These are phyloP conservation scores for Suillus americanus DNA, from an alignment of 768 basidiomycete genomes.

Conservation along the genomic window DNA sequence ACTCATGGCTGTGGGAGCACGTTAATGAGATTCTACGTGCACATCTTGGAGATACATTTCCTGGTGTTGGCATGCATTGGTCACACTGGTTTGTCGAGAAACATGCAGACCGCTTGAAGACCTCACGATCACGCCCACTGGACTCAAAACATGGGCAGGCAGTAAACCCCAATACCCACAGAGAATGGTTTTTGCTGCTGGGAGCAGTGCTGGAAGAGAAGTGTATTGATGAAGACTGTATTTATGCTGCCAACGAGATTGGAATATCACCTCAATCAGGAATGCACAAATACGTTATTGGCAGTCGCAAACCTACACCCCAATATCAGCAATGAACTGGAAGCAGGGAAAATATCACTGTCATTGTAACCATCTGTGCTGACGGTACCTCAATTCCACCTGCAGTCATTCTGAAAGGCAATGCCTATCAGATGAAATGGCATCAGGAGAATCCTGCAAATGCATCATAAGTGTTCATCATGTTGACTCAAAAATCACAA, in stretches of 20 bases:
- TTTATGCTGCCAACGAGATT: conserved; percentile 15
- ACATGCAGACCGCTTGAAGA: conserved; percentile 27
- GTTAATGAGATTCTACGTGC: conserved; percentile 28
- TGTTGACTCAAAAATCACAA: conserved; percentile 12
- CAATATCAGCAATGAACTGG: conserved; percentile 18
- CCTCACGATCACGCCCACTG: conserved; percentile 30
- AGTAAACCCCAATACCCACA: conserved; percentile 36
- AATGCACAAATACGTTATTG: conserved; percentile 8
- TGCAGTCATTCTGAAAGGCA: conserved; percentile 30
- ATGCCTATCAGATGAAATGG: conserved; percentile 23
- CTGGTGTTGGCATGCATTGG: conserved; percentile 39
- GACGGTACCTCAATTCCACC: conserved; percentile 39
- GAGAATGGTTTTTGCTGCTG: conserved; percentile 33
- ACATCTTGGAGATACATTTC: too few relatives aligned
- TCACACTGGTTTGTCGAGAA: conserved; percentile 28
- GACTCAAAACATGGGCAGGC: conserved; percentile 35
- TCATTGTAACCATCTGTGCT: conserved; percentile 39
- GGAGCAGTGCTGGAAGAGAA: conserved; percentile 16
- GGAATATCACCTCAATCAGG: conserved; percentile 10
- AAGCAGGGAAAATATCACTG: conserved; percentile 21
- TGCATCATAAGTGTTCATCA: conserved; percentile 24
- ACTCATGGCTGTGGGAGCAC: conserved; percentile 32
- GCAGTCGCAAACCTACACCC: background rate
- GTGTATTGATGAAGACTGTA: conserved; percentile 1
- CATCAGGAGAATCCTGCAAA: conserved; percentile 14